Evolutionary conservation across 805 yeast species (phyloP).

Genomic region (Naumovozyma castellii): DNA sequence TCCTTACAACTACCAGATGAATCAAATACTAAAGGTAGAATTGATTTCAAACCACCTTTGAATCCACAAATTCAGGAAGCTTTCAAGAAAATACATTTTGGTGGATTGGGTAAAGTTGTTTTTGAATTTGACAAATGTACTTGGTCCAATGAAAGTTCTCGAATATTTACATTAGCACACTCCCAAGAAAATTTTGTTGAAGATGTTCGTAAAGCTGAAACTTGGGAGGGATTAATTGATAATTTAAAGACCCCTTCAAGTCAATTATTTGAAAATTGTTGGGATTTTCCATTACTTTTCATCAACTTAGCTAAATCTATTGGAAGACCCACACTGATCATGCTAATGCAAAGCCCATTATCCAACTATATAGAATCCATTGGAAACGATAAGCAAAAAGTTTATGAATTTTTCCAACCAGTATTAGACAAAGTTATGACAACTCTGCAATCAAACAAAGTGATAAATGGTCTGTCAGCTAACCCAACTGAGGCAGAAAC

Average conservation of each 20-base stretch:
- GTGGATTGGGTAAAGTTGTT: conserved; percentile 63
- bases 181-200: conserved; percentile 10
- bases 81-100: conserved; percentile 45
- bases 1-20: conserved; percentile 9
- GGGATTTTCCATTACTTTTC: conserved; percentile 54
- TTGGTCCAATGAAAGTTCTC: conserved; percentile 50
- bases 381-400: conserved; percentile 40
- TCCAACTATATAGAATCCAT: conserved; percentile 49
- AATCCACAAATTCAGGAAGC: conserved; percentile 39
- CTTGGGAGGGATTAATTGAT: conserved; percentile 11
- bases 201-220: conserved; percentile 13
- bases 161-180: conserved; percentile 39
- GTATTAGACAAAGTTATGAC: conserved; percentile 23
- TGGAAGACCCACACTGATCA: conserved; percentile 45
- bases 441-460: conserved; percentile 10
- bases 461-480: conserved; percentile 4
- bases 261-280: conserved; percentile 26
- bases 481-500: not conserved
- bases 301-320: conserved; percentile 47
- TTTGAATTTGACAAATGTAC: conserved; percentile 55
- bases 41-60: conserved; percentile 47
- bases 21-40: conserved; percentile 31
- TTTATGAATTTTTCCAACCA: conserved; percentile 54
- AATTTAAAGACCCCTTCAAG: conserved; percentile 3
- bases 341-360: conserved; percentile 62